These are phyloP conservation scores for Ascomycota sp. DNA, from an alignment of 2,329 filamentous ascomycete genomes.

Conservation along the genomic window DNA sequence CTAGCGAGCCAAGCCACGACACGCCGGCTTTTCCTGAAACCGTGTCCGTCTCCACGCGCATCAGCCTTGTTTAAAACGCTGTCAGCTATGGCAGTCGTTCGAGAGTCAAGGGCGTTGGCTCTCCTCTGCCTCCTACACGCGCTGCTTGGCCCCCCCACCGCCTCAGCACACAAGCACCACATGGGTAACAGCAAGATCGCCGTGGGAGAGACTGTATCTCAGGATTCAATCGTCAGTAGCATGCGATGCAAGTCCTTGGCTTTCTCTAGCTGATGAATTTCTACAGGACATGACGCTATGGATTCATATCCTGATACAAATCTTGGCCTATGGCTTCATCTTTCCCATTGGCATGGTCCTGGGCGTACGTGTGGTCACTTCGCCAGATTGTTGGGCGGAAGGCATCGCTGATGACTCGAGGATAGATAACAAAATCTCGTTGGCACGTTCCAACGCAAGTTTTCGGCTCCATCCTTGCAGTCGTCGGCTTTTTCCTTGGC, in stretches of 20 bases:
- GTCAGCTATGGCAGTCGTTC: conserved; percentile 5
- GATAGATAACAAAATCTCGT: conserved; percentile 64
- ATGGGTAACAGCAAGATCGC: conserved; percentile 32
- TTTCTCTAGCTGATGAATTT: conserved; percentile 6
- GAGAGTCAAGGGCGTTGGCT: conserved; percentile 3
- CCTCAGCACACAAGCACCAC: conserved; percentile 27
- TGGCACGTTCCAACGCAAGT: conserved; percentile 89
- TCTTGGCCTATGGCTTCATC: conserved; percentile 71
- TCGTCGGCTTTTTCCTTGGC: conserved; percentile 77
- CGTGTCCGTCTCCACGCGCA: too few species aligned
- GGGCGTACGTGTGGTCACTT: conserved; percentile 33
- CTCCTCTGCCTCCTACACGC: conserved; percentile 5
- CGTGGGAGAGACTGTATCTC: conserved; percentile 48
- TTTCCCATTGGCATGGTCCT: conserved; percentile 93
- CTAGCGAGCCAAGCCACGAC: too few species aligned
- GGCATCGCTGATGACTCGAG: neutral
- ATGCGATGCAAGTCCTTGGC: neutral
- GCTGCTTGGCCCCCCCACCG: conserved; percentile 7
- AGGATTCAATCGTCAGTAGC: conserved; percentile 47
- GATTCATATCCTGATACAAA: conserved; percentile 82
- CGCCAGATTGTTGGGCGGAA: neutral
- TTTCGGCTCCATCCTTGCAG: conserved; percentile 50
- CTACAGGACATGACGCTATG: conserved; percentile 63
- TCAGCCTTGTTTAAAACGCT: neutral
- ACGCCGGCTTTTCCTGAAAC: neutral